Evolutionary conservation across 306 rosid species (phyloP), one percentile per base, ranked within the genome.

Genomic region (Inga laurina): DNA sequence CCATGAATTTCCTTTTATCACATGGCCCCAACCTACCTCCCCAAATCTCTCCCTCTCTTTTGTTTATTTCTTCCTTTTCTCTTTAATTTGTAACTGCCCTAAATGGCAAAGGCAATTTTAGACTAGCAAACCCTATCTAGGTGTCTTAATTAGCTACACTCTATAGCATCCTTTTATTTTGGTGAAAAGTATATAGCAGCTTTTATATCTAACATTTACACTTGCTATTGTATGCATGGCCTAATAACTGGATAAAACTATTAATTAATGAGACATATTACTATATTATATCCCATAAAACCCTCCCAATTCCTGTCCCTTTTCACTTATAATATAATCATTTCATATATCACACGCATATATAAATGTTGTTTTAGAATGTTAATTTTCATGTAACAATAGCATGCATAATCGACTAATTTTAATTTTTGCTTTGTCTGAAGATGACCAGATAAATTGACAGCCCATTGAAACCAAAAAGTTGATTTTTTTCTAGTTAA

Each of bases 1-100:
- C 82, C 79, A 61, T 24, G 70, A 79, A 74, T 82, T 84, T 76
- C 69, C 84, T 84, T 85, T 84, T 51, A 74, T 88, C 88, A 85
- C 88, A 82, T 88, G 90, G 83, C 79, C 48, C 79, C 84, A 72
- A 78, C 49, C 73, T 75, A 59, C 24, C 77, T 79, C 66, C 84
- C 22, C 56, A 41, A 30, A 51, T n/a, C 49, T 68, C 62, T 34
- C 81, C 7, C 61, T 44, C 67, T 5, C 19, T 43, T 71, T 1
- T 74, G 13, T 65, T 21, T 75, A 24, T 15, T 45, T 76, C 39
- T 76, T 34, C 46, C 30, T 62, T 44, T 10, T 2, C 5, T 43
- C 39, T 2, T 19, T 52, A 49, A 52, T 52, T 5, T 24, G 48
- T 19, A 80, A 51, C 54, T 80, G 61, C 70, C 59, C 52, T 16